phyloP scores from a whole-genome alignment of 306 rosid species.

The Prunus persica region DNA sequence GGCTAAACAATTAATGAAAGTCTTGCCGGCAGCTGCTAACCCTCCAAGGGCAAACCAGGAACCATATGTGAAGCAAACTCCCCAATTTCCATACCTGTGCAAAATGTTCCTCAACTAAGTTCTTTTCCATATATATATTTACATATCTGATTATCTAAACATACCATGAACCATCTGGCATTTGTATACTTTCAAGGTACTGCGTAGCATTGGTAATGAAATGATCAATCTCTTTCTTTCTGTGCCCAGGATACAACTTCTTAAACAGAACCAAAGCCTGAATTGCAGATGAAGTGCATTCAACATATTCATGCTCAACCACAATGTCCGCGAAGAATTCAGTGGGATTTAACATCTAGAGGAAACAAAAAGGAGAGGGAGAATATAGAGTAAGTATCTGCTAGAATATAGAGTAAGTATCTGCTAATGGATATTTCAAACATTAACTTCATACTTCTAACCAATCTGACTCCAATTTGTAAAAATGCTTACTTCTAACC shows the following conservation, averaged over 20 bases:
- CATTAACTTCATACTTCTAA: no score
- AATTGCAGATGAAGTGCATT: conserved; percentile 5
- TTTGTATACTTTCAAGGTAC: neutral
- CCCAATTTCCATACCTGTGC: neutral
- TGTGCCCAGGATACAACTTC: no score
- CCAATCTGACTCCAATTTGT: neutral
- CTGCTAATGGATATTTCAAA: no score
- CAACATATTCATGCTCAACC: conserved; percentile 12
- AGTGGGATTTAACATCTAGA: conserved; percentile 4
- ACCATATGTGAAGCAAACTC: no score
- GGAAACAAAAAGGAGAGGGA: neutral
- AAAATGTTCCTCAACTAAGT: neutral
- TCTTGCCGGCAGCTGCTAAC: no score
- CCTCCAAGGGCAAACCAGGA: no score
- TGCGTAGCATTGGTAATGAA: neutral
- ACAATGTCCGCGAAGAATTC: conserved; percentile 2
- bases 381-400: no score
- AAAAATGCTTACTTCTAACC: conserved; percentile 7
- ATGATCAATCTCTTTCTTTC: no score
- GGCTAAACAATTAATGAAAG: no score
- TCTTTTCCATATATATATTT: neutral
- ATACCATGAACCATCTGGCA: conserved; percentile 9
- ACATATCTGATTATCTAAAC: neutral
- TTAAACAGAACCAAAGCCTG: no score
- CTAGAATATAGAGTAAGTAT: no score